These are phyloP conservation scores for Entomortierella parvispora DNA, from an alignment of 192 early-diverging fungal genomes.

Conservation along the genomic window DNA sequence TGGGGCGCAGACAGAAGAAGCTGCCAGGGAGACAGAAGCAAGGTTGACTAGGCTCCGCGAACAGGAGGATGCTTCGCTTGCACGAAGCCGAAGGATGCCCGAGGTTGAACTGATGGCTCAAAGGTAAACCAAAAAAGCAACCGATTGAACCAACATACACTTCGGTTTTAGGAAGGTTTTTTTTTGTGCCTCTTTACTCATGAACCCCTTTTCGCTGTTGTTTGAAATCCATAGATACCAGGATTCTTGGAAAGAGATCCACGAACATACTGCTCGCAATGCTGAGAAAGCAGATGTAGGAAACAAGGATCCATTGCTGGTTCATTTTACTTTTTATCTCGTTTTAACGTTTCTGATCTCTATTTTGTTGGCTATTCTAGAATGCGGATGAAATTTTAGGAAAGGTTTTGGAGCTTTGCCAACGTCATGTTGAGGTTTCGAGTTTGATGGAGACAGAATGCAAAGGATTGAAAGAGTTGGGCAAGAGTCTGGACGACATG, in stretches of 20 bases:
- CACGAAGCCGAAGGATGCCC: slow-evolving; percentile 29
- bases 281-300: slow-evolving; percentile 47
- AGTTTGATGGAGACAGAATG: slow-evolving; percentile 15
- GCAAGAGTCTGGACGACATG: slow-evolving; percentile 30
- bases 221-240: slow-evolving; percentile 53
- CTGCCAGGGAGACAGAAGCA: slow-evolving; percentile 39
- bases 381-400: slow-evolving; percentile 46
- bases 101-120: slow-evolving; percentile 34
- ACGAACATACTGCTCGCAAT: slow-evolving; percentile 34
- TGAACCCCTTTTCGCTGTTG: no score
- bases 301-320: neutral
- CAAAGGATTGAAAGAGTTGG: slow-evolving; percentile 23
- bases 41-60: slow-evolving; percentile 24
- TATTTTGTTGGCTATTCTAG: neutral
- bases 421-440: slow-evolving; percentile 17
- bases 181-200: no score
- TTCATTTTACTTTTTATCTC: neutral
- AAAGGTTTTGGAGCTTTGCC: slow-evolving; percentile 36
- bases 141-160: neutral
- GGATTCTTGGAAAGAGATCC: slow-evolving; percentile 50
- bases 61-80: slow-evolving; percentile 24
- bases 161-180: neutral
- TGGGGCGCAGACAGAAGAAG: slow-evolving; percentile 30
- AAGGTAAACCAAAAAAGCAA: slow-evolving; percentile 16
- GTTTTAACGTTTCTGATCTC: neutral